These are phyloP conservation scores for Protomyces arabidopsidicola DNA, from an alignment of 1,139 yeast genomes.

Conservation along the genomic window DNA sequence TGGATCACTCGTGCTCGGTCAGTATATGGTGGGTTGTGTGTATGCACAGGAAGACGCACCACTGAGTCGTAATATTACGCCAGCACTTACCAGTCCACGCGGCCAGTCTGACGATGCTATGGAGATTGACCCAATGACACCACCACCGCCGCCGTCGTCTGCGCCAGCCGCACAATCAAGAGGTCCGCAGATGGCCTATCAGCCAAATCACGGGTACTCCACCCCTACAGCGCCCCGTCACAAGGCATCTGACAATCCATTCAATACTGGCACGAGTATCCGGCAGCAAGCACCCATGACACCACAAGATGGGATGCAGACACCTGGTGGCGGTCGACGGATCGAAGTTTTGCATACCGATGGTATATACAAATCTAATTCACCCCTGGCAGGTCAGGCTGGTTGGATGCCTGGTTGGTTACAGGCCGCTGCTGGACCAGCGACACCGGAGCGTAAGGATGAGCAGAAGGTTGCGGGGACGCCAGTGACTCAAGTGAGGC, in stretches of 20 bases:
- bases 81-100: neutral
- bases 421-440: neutral
- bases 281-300: neutral
- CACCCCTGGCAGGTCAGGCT: conserved; percentile 15
- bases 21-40: conserved; percentile 66
- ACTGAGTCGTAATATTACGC: neutral
- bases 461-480: neutral
- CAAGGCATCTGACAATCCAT: neutral
- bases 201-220: neutral
- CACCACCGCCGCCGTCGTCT: neutral
- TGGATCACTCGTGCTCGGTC: conserved; percentile 64
- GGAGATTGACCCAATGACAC: conserved; percentile 26
- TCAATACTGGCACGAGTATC: neutral
- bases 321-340: conserved; percentile 6
- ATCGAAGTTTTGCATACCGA: conserved; percentile 15
- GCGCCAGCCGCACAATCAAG: neutral
- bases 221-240: neutral
- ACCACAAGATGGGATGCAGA: neutral
- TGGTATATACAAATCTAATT: conserved; percentile 23
- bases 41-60: conserved; percentile 27
- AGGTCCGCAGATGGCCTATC: neutral
- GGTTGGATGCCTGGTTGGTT: conserved; percentile 23
- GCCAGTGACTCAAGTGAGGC: neutral
- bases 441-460: neutral
- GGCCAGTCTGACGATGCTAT: conserved; percentile 14